Base-by-base conservation (phyloP, 352 stramenopile genomes). In the Phytophthora chlamydospora region DNA sequence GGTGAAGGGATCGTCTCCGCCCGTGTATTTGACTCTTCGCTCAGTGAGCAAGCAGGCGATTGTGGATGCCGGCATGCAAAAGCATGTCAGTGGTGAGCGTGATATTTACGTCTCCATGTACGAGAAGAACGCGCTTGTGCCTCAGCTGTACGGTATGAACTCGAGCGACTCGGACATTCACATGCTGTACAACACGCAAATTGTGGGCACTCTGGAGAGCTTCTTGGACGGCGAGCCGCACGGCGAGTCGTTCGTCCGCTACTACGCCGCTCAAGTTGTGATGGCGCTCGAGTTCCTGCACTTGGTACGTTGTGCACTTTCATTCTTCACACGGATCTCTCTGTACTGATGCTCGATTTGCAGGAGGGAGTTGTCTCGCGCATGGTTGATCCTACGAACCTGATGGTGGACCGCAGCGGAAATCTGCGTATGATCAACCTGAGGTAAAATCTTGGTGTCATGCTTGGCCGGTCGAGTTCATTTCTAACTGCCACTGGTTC, bases 371-470 rank as follows among this genome's bases (percentile, higher is more conserved):
- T 95, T 44, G 84, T 95, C 17, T 92, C 74, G 12, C 72, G 86
- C 45, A 93, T 80, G 29, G 72, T 91, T 7, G 86, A 95, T 50
- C 86, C 86, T 1, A 89, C 80, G 9, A 92, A 93, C 55, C 55
- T 95, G 32, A 83, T 95, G 68, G 65, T 95, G 35, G 84, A 93
- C 51, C 75, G 82, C 16, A 91, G 76, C 38, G 86, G 86, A 62
- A 90, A 95, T 58, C 79, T 95, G 43, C 75, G 84, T 48, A 90
- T 93, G 76, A 76, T 91, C 38, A 91, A 93, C 44, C 68, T 95
- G n/a, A 72, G 85, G 84, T 95, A 66, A 14, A 44, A 11, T 57
- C 3, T 7, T 5, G 39, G 17, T 49, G 6, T 47, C 4, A 6
- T 24, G 3, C 32, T 33, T 35, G 9, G 31, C 39, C 6, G 24